Conservation (phyloP, 768 basidiomycete genomes). For the Leccinum pellstonianum region DNA sequence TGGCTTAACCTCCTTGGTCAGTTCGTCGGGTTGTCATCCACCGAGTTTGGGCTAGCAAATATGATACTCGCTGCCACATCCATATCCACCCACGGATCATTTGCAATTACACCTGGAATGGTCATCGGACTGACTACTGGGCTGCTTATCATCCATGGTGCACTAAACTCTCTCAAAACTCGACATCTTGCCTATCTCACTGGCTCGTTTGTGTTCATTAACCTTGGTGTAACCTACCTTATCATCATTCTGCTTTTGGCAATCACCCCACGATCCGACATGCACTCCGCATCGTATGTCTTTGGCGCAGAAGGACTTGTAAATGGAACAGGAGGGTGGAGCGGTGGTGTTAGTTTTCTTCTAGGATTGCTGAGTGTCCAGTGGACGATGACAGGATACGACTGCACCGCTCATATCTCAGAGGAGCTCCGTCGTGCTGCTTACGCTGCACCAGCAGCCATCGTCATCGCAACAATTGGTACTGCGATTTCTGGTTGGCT, state of each 20-base stretch:
- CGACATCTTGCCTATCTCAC: conserved; percentile 35
- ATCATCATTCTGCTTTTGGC: conserved; percentile 45
- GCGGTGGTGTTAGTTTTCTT: conserved; percentile 42
- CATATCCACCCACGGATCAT: conserved; percentile 30
- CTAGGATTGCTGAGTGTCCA: conserved; percentile 48
- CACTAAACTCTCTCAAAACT: conserved; percentile 45
- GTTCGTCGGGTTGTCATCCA: conserved; percentile 32
- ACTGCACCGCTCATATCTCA: conserved; percentile 26
- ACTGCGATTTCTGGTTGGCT: conserved; percentile 57
- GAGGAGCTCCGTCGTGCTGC: conserved; percentile 57
- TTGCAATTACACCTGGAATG: conserved; percentile 37
- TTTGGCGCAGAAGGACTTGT: conserved; percentile 45
- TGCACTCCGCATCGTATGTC: conserved; percentile 58
- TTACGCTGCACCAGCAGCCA: conserved; percentile 44
- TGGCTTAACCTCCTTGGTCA: conserved; percentile 35
- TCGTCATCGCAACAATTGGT: conserved; percentile 45
- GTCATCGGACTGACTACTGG: conserved; percentile 42
- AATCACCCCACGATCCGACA: conserved; percentile 45
- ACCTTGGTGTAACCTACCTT: conserved; percentile 41
- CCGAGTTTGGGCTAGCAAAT: conserved; percentile 37
- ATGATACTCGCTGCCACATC: conserved; percentile 33
- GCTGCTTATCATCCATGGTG: conserved; percentile 41
- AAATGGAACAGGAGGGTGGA: conserved; percentile 44
- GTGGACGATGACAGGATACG: conserved; percentile 43
- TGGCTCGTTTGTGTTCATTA: conserved; percentile 44